phyloP scores from a whole-genome alignment of 2,329 filamentous ascomycete genomes.

The Fusarium aywerte region DNA sequence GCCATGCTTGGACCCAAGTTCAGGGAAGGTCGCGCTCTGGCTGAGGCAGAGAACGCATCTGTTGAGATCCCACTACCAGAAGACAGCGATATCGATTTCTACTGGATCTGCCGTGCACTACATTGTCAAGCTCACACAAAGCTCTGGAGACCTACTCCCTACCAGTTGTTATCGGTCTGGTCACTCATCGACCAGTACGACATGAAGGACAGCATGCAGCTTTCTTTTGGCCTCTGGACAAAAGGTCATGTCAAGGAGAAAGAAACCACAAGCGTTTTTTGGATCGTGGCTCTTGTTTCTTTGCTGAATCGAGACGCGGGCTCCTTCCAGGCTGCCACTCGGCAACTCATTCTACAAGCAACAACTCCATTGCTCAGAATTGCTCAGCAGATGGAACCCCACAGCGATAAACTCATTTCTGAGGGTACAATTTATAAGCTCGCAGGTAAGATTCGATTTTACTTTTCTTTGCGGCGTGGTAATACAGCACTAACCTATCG shows the following conservation, averaged over 20 bases:
- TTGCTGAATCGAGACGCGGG: not conserved
- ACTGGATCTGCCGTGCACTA: not conserved
- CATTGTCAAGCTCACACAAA: constrained; percentile 3
- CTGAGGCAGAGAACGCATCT: fast-evolving
- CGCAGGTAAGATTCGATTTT: not conserved
- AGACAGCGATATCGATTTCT: not conserved
- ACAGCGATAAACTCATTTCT: not conserved
- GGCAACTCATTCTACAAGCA: not conserved
- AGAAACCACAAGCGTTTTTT: not conserved
- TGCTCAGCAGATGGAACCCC: not conserved
- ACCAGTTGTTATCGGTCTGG: not conserved
- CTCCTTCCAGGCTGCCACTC: not conserved
- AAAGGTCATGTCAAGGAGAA: fast-evolving
- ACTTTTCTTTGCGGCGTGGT: not conserved
- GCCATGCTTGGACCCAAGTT: constrained; percentile 7
- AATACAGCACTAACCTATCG: not conserved
- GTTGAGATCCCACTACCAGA: not conserved
- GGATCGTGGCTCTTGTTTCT: not conserved
- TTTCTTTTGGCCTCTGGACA: constrained; percentile 8
- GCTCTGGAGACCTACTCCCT: not conserved
- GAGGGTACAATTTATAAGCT: not conserved
- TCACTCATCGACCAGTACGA: constrained; percentile 12
- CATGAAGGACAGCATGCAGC: not conserved
- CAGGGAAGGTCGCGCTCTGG: constrained; percentile 1
- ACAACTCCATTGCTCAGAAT: not conserved